Evolutionary conservation across 176 grass and related monocot genomes (phyloP).

Genomic region (Rhynchospora breviuscula): DNA sequence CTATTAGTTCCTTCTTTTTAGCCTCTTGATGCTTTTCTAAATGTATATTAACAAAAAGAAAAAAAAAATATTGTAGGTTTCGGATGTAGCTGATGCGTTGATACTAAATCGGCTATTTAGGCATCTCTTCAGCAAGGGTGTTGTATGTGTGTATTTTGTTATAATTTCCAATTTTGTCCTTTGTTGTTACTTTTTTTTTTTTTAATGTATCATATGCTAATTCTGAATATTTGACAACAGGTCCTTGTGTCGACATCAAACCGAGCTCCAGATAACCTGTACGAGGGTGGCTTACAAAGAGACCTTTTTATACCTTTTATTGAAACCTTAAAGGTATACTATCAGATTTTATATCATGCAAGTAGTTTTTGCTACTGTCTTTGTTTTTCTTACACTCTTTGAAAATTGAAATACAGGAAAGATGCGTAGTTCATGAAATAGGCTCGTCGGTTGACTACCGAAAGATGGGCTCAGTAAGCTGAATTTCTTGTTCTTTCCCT

Average conservation of each 20-base stretch:
- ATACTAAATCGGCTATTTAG: constrained; percentile 82
- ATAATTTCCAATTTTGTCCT: constrained; percentile 11
- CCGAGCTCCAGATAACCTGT: constrained; percentile 51
- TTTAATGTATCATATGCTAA: constrained; percentile 23
- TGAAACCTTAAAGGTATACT: constrained; percentile 71
- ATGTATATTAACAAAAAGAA: background rate
- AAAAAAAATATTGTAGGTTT: constrained; percentile 39
- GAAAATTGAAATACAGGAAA: constrained; percentile 49
- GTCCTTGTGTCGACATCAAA: constrained; percentile 94
- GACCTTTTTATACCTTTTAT: constrained; percentile 71
- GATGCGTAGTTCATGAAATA: constrained; percentile 70
- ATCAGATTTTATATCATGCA: constrained; percentile 2
- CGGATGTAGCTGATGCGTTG: constrained; percentile 97
- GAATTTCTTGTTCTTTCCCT: constrained; percentile 8
- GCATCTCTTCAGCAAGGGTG: constrained; percentile 85
- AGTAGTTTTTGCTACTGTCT: background rate
- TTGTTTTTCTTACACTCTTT: constrained; percentile 19
- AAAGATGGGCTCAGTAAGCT: constrained; percentile 76
- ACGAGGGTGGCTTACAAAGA: constrained; percentile 52
- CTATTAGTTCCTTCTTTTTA: background rate
- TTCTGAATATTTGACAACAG: constrained; percentile 27
- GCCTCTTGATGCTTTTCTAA: background rate
- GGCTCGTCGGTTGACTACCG: constrained; percentile 85
- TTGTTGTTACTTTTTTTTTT: background rate
- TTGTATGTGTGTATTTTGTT: constrained; percentile 54